Conservation (phyloP, 129 eudicot genomes). For the Solidago caesia region DNA sequence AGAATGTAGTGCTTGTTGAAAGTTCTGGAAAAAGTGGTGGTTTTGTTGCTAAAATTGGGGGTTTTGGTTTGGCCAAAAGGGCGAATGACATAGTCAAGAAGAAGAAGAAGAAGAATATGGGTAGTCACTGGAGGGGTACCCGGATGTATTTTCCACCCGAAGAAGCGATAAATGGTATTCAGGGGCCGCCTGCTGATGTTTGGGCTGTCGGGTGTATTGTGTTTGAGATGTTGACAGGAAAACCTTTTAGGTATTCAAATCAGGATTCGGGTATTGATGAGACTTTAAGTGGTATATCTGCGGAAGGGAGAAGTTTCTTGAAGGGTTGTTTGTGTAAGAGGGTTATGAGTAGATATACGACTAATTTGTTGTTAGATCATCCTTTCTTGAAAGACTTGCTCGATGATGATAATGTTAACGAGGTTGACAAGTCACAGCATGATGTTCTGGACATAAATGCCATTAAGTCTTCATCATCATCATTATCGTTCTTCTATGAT, state of each 20-base stretch:
- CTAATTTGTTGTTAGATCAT: constrained; percentile 55
- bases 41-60: constrained; percentile 64
- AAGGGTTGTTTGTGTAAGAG: constrained; percentile 63
- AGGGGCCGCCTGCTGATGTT: constrained; percentile 53
- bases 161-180: constrained; percentile 44
- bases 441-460: constrained; percentile 34
- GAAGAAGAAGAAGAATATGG: constrained; percentile 40
- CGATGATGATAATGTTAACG: constrained; percentile 34
- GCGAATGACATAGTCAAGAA: constrained; percentile 23
- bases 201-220: constrained; percentile 79
- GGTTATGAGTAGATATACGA: constrained; percentile 46
- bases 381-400: constrained; percentile 46
- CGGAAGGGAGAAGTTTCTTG: constrained; percentile 54
- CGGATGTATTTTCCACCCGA: constrained; percentile 60
- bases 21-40: background rate
- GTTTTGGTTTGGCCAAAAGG: constrained; percentile 73
- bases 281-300: constrained; percentile 45
- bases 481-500: constrained; percentile 14
- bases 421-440: constrained; percentile 23
- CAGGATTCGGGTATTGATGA: constrained; percentile 34
- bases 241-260: constrained; percentile 42
- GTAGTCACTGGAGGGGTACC: constrained; percentile 48
- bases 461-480: constrained; percentile 20
- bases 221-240: constrained; percentile 70
- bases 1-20: constrained; percentile 51